phyloP scores from a whole-genome alignment of 139 green algal species.

The Picochlorum sp. region DNA sequence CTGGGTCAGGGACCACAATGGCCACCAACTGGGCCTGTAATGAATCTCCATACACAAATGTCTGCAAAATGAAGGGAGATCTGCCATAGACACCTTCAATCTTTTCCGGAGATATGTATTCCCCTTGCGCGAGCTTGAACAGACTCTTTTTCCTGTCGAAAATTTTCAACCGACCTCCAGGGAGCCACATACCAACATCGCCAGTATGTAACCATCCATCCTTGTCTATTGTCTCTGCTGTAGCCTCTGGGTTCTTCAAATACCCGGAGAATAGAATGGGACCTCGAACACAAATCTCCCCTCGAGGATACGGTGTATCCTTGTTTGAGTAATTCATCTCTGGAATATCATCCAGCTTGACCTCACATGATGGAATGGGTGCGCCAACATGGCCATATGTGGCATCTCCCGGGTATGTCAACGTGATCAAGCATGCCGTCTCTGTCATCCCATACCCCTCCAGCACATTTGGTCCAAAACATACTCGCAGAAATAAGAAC shows the following conservation, averaged over 20 bases:
- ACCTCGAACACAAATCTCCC: conserved; percentile 85
- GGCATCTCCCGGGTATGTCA: conserved; percentile 53
- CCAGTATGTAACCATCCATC: conserved; percentile 96
- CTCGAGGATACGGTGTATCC: conserved; percentile 68
- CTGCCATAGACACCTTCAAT: conserved; percentile 88
- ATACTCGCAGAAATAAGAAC: conserved; percentile 88
- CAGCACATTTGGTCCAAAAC: conserved; percentile 63
- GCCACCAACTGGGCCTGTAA: conserved; percentile 73
- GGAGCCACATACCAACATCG: conserved; percentile 68
- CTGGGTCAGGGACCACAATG: conserved; percentile 85
- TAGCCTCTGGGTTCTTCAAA: conserved; percentile 68
- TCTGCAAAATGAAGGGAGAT: conserved; percentile 63
- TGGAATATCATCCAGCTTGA: conserved; percentile 91
- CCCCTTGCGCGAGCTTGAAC: conserved; percentile 82
- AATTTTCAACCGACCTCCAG: conserved; percentile 85
- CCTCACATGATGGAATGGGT: conserved; percentile 67
- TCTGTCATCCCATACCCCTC: conserved; percentile 80
- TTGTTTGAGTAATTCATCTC: conserved; percentile 90
- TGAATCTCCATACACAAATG: conserved; percentile 86
- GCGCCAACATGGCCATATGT: conserved; percentile 69
- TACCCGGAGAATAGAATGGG: conserved; percentile 82
- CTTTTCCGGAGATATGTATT: conserved; percentile 97
- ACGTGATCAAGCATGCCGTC: conserved; percentile 75
- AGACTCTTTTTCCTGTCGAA: conserved; percentile 96
- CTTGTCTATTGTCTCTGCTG: conserved; percentile 71